These are phyloP conservation scores for Calonectria hongkongensis DNA, from an alignment of 2,329 filamentous ascomycete genomes.

Conservation along the genomic window DNA sequence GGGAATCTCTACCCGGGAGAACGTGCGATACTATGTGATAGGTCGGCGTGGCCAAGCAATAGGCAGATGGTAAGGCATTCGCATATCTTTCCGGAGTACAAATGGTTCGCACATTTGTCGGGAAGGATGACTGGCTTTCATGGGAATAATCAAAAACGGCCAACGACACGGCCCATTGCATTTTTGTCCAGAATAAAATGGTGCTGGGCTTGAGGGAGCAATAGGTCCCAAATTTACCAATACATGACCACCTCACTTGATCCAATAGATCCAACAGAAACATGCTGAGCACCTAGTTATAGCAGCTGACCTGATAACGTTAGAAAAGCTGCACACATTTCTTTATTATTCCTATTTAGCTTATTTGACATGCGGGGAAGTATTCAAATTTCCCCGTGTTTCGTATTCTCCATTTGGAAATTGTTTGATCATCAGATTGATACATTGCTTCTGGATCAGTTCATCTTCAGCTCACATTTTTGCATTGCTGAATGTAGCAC, in stretches of 20 bases:
- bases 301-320: too few species aligned
- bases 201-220: too few species aligned
- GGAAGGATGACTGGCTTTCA: neutral
- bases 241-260: too few species aligned
- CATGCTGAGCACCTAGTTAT: too few species aligned
- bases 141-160: neutral
- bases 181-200: too few species aligned
- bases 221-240: too few species aligned
- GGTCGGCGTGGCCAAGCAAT: neutral
- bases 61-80: conserved; percentile 3
- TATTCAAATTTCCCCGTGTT: neutral
- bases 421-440: neutral
- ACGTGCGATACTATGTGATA: neutral
- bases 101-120: neutral
- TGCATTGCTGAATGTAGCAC: too few species aligned
- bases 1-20: neutral
- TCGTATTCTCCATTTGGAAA: neutral
- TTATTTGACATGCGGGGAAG: neutral
- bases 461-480: neutral
- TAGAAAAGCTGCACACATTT: neutral
- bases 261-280: too few species aligned
- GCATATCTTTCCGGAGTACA: too few species aligned
- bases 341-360: neutral
- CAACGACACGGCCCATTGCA: too few species aligned
- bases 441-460: neutral